Base-by-base conservation (phyloP, 352 stramenopile species). In the Phytophthora pini region DNA sequence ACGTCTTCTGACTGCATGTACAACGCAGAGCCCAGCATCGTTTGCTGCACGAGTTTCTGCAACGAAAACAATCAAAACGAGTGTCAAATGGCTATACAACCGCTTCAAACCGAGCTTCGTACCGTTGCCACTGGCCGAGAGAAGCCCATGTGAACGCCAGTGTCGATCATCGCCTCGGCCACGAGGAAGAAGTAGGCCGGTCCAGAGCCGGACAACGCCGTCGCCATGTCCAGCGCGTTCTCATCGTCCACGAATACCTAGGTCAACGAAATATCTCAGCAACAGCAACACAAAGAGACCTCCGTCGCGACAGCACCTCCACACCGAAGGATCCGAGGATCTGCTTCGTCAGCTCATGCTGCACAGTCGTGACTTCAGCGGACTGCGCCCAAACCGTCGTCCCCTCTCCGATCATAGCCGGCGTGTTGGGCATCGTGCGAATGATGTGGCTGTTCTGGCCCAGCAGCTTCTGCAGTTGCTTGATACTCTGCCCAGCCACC, bases 121-220 rank as follows among this genome's bases (percentile, higher is more conserved):
- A 92, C 83, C 51, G 83, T 92, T 8, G 96, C 93, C n/a, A 98
- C 92, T 22, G 94, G 82, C 43, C 96, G 80, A 34, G 87, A 91
- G 74, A 99, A 98, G 17, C 96, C 96, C 91, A 99, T 98, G 79
- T 98, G 96, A 4, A 98, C 94, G 39, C 88, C 94, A 38, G 90
- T 89, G 67, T 97, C 96, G 72, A 98, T 97, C 94, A 99, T 98
- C 8, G 93, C 90, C 70, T 98, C 96, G 12, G 97, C 95, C 5
- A 98, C 84, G 24, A 99, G 82, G 69, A 98, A 98, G 56, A 99
- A 97, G 63, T 98, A 99, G 24, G 94, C 96, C 88, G 96, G 96
- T 34, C 96, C 96, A 43, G 90, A 97, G 32, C 96, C 96, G n/a
- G 80, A 96, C 20, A 99, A 87, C 2, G 84, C 88, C 0, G 96